Evolutionary conservation across 106 monocot genomes (phyloP), one percentile per base, ranked within the genome.

Genomic region (Amphibolis antarctica): DNA sequence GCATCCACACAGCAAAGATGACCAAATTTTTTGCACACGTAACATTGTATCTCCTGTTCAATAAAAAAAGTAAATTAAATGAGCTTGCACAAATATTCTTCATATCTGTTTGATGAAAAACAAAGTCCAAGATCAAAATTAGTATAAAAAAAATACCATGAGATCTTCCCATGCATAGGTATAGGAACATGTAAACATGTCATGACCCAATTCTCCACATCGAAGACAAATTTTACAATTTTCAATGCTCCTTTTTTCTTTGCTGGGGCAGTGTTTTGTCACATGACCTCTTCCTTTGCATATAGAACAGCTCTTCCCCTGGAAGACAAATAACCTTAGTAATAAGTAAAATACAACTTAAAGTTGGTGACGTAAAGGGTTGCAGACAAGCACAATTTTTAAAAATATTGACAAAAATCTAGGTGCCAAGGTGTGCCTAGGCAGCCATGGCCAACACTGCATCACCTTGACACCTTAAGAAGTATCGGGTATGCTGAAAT

Each of bases 271-370:
- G 25, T 90, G 69, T 64, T 80, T 90, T 46, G 96, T 81, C 29
- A 69, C 31, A 66, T 96, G 96, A 13, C 96, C 96, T 71, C 76
- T 84, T 68, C 71, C 80, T 72, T 82, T 96, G 75, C 96, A 96
- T 25, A 82, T 53, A 53, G 66, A 86, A 64, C 89, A 96, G 63
- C 85, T 78, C 75, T 64, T 54, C 1, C 63, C 63, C 45, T 63
- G 44, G 19, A 63, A 63, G 25, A 46, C n/a, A 60, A 60, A 60
- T 9, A 60, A 42, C 18, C 43, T 20, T 0, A 17, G 42, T 60
- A n/a, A 60, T 42, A 60, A 17, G 19, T 11, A 28, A 20, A 1
- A 55, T 4, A 10, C 24, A 25, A n/a, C 6, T 21, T 4, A 4
- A n/a, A 23, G 54, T 55, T n/a, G 9, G 9, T 10, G 24, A 13